Conservation (phyloP, 768 basidiomycete species). For the Punctularia strigosozonata region DNA sequence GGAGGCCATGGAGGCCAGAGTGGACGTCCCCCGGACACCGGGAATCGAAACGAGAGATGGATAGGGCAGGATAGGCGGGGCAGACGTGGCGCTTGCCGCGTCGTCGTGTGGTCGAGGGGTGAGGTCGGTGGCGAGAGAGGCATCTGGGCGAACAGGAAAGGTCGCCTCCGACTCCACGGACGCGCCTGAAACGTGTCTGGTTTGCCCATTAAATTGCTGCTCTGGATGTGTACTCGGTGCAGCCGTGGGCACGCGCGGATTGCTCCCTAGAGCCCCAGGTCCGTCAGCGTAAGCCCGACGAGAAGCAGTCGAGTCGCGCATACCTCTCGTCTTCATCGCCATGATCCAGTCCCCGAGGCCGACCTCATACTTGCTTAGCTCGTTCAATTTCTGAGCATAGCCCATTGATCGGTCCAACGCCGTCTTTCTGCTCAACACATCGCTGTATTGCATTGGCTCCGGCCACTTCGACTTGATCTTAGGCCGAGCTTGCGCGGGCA, state of each 20-base stretch:
- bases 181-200: conserved; percentile 56
- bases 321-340: conserved; percentile 45
- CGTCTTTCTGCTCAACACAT: conserved; percentile 44
- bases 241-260: too few relatives aligned
- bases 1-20: conserved; percentile 33
- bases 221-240: too few relatives aligned
- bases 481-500: conserved; percentile 11
- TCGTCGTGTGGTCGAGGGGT: conserved; percentile 34
- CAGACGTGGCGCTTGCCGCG: conserved; percentile 38
- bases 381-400: conserved; percentile 78
- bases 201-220: conserved; percentile 40
- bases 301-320: conserved; percentile 9
- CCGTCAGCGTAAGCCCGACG: not conserved
- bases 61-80: conserved; percentile 55
- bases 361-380: conserved; percentile 62
- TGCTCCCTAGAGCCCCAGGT: too few relatives aligned
- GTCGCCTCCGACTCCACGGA: conserved; percentile 69
- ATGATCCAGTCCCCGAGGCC: conserved; percentile 70
- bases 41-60: conserved; percentile 44
- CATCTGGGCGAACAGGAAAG: conserved; percentile 72
- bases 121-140: conserved; percentile 68
- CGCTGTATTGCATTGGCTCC: conserved; percentile 58
- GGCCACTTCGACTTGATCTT: conserved; percentile 36
- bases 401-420: conserved; percentile 56
- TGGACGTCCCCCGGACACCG: conserved; percentile 24